Conservation (phyloP, 768 basidiomycete species). For the Leccinum sublutescens region DNA sequence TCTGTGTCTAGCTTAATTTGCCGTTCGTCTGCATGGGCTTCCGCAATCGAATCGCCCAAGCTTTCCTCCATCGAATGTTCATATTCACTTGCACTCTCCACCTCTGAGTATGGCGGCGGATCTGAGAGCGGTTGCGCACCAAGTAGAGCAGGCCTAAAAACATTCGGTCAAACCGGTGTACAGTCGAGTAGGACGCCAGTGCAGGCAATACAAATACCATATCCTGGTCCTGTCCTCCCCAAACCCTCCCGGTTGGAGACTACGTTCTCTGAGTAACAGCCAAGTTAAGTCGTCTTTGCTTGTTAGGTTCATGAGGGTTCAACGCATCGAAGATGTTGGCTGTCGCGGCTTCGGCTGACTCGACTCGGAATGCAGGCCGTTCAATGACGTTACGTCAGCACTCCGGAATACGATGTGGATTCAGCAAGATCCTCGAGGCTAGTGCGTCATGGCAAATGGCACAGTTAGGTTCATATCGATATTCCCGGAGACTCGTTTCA, state of each 20-base stretch:
- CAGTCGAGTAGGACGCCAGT: constrained; percentile 2
- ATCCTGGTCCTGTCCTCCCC: constrained; percentile 50
- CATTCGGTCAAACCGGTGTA: constrained; percentile 20
- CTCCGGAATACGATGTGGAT: background rate
- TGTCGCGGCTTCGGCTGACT: background rate
- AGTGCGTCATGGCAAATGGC: background rate
- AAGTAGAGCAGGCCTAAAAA: constrained; percentile 28
- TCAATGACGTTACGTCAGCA: constrained; percentile 22
- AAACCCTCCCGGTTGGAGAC: constrained; percentile 63
- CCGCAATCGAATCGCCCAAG: background rate
- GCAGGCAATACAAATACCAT: constrained; percentile 44
- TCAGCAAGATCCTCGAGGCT: background rate
- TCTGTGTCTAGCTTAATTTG: constrained; percentile 90
- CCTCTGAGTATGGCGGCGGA: constrained; percentile 29
- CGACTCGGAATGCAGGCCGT: background rate
- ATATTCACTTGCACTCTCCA: constrained; percentile 13
- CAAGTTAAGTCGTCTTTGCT: constrained; percentile 39
- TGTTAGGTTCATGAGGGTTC: constrained; percentile 21
- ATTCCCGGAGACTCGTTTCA: too few species aligned
- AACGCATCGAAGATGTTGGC: constrained; percentile 7
- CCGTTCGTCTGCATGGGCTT: constrained; percentile 70
- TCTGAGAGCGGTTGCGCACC: constrained; percentile 41
- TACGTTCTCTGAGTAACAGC: constrained; percentile 44
- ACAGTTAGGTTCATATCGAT: background rate
- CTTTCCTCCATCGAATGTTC: constrained; percentile 2